A percentile compares a stretch with the other conserved stretches of the same genome.
phyloP scores from a whole-genome alignment of 2,329 filamentous ascomycete species.

The Pyrenochaeta sp. region DNA sequence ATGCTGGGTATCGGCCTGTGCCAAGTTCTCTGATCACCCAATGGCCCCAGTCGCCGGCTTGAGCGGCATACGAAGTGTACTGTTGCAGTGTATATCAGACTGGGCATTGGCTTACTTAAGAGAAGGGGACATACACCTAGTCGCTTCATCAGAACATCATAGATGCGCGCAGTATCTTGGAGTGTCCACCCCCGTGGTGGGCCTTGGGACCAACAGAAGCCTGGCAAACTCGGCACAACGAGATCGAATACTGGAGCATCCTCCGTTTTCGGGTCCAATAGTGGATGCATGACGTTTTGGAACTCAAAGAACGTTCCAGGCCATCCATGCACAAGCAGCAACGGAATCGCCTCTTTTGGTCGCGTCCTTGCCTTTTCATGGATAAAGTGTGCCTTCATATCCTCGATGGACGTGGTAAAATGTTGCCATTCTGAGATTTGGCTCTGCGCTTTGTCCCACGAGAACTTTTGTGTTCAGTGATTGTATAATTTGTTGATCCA shows the following conservation, averaged over 20 bases:
- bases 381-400: conserved; percentile 51
- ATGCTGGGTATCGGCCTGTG: conserved; percentile 43
- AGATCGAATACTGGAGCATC: conserved; percentile 60
- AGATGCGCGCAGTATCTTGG: conserved; percentile 57
- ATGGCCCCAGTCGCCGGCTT: conserved; percentile 54
- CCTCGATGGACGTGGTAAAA: conserved; percentile 47
- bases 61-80: conserved; percentile 51
- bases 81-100: too few relatives aligned
- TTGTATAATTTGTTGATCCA: conserved; percentile 48
- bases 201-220: conserved; percentile 31
- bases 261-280: conserved; percentile 41
- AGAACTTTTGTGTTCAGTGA: conserved; percentile 45
- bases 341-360: conserved; percentile 50
- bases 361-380: conserved; percentile 40
- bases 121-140: conserved; percentile 44
- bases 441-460: conserved; percentile 43
- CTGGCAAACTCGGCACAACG: conserved; percentile 65
- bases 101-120: too few relatives aligned
- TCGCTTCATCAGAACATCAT: conserved; percentile 35
- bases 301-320: conserved; percentile 57
- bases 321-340: conserved; percentile 57
- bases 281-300: conserved; percentile 46
- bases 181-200: conserved; percentile 39
- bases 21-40: conserved; percentile 53
- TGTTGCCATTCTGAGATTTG: conserved; percentile 46